Evolutionary conservation across 73 alveolate genomes (phyloP), one percentile per base, ranked within the genome.

Genomic region (Uronychia setigera): DNA sequence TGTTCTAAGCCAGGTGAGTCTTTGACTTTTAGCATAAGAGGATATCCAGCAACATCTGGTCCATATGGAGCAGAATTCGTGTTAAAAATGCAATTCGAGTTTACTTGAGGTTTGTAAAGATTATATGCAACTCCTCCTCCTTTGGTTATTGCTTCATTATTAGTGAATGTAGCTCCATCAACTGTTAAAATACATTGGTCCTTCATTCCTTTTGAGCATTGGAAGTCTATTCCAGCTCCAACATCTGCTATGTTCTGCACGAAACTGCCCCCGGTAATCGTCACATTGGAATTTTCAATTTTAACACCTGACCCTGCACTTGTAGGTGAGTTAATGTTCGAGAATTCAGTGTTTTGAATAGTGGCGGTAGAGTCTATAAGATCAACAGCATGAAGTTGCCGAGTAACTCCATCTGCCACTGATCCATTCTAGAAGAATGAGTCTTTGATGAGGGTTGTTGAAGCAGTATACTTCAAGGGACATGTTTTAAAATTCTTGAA

Each of bases 101-200:
- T 1, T 5, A 76, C 27, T 1, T 26, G 9, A 5, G 81, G 81
- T 1, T 5, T 1, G 59, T 26, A 76, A 28, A 76, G n/a, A 30
- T 76, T 30, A 30, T 76, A 76, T 9, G 28, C 35, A 29, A 76
- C 31, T 1, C 58, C 81, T 28, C 81, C 81, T 28, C 81, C 81
- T 30, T 76, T 28, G 59, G 32, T 76, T 27, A 26, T 9, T 28
- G 81, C 81, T 29, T 29, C 19, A 58, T 76, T 76, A 1, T 26
- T 67, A 14, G 1, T 26, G 26, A 26, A 67, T 14, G 14, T 67
- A 5, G 14, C 13, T 67, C 79, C 30, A 5, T 1, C 26, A 26
- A 67, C 29, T 13, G 5, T 30, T 67, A 67, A 26, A 26, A 30
- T 67, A 5, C 29, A 67, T 26, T 67, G 14, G 1, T 30, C 14